phyloP scores from a whole-genome alignment of 768 basidiomycete genomes.

The Lentinula aciculospora region DNA sequence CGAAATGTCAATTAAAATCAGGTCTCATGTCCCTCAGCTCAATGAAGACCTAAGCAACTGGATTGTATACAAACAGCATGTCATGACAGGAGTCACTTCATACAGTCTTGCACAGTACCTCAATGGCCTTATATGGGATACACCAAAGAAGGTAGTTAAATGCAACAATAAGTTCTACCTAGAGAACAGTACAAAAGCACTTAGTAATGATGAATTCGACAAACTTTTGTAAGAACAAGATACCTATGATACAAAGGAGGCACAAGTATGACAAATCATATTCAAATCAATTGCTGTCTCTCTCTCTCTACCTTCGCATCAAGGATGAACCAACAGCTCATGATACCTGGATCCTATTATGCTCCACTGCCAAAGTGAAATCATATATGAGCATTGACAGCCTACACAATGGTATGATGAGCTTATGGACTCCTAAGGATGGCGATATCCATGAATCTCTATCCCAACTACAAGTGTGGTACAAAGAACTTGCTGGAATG shows the following conservation, averaged over 20 bases:
- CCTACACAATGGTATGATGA: slow-evolving; percentile 16
- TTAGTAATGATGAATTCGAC: slow-evolving; percentile 16
- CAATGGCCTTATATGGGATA: slow-evolving; percentile 15
- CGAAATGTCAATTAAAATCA: not conserved
- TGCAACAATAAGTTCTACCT: slow-evolving; percentile 12
- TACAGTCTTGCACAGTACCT: slow-evolving; percentile 21
- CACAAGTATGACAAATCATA: slow-evolving; percentile 18
- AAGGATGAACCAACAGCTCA: slow-evolving; percentile 15
- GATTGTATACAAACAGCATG: slow-evolving; percentile 19
- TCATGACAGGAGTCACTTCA: slow-evolving; percentile 17
- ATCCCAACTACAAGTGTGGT: slow-evolving; percentile 15
- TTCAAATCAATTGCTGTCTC: slow-evolving; percentile 18
- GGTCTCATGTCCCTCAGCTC: slow-evolving; percentile 17
- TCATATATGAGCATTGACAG: slow-evolving; percentile 14
- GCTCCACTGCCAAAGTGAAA: slow-evolving; percentile 16
- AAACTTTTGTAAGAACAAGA: slow-evolving; percentile 15
- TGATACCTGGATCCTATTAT: slow-evolving; percentile 17
- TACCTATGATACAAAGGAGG: slow-evolving; percentile 19
- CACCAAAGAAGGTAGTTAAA: slow-evolving; percentile 12
- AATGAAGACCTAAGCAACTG: slow-evolving; percentile 24
- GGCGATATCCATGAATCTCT: slow-evolving; percentile 9
- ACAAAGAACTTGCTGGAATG: slow-evolving; percentile 21
- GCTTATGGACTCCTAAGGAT: slow-evolving; percentile 12
- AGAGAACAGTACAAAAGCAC: not conserved
- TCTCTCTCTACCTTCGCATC: slow-evolving; percentile 17